A percentile compares a stretch with the other conserved stretches of the same genome.
These are phyloP conservation scores for Myxozyma nipponensis DNA, from an alignment of 805 yeast genomes.

Conservation along the genomic window DNA sequence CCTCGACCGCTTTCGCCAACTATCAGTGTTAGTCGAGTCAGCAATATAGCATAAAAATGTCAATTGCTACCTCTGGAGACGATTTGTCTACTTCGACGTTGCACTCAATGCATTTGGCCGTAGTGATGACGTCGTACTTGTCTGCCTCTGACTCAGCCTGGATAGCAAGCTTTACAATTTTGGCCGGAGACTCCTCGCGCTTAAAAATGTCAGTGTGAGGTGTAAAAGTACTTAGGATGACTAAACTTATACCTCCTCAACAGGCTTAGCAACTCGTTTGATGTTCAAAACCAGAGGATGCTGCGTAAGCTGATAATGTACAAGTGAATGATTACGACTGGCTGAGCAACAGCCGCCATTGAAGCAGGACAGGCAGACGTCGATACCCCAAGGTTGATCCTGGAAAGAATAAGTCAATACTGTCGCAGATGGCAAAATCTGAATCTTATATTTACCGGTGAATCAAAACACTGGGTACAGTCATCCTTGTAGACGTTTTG, in stretches of 20 bases:
- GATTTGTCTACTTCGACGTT: constrained; percentile 26
- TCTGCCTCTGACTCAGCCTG: constrained; percentile 61
- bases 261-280: constrained; percentile 33
- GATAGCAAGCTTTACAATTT: constrained; percentile 64
- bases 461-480: constrained; percentile 80
- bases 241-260: constrained; percentile 26
- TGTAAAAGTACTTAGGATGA: constrained; percentile 33
- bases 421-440: constrained; percentile 34
- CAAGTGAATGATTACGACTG: constrained; percentile 56
- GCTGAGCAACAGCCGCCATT: constrained; percentile 43
- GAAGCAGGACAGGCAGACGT: constrained; percentile 70
- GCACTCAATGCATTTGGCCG: constrained; percentile 42
- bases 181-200: constrained; percentile 39
- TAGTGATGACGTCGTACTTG: constrained; percentile 47
- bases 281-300: constrained; percentile 62
- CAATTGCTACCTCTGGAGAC: constrained; percentile 4
- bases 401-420: background rate
- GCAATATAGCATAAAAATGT: background rate
- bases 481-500: constrained; percentile 74
- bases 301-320: constrained; percentile 51
- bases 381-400: constrained; percentile 54
- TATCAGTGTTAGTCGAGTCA: no score
- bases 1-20: constrained; percentile 39
- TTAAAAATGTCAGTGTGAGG: background rate
- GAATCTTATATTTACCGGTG: constrained; percentile 42